Conservation (phyloP, 768 basidiomycete species). For the Mycena rebaudengoi region DNA sequence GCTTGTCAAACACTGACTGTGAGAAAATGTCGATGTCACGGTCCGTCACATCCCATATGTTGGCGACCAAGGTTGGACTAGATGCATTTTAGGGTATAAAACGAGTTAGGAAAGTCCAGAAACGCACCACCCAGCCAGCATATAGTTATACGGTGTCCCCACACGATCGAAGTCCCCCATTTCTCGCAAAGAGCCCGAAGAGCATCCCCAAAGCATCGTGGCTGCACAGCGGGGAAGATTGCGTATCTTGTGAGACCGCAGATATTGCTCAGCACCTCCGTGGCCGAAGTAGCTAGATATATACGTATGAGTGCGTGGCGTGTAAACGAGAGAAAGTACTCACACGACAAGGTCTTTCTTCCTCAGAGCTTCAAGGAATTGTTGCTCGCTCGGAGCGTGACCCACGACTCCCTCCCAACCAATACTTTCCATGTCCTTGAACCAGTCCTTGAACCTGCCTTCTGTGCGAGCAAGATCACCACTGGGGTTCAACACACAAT, state of each 20-base stretch:
- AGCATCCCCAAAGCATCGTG: constrained; percentile 99
- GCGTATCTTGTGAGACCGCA: constrained; percentile 86
- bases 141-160: constrained; percentile 94
- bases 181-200: constrained; percentile 86
- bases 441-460: constrained; percentile 82
- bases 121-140: constrained; percentile 96
- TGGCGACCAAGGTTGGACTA: constrained; percentile 92
- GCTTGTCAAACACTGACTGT: constrained; percentile 79
- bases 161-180: constrained; percentile 95
- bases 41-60: constrained; percentile 99
- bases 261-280: constrained; percentile 94
- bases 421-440: constrained; percentile 68
- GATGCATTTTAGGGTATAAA: constrained; percentile 1
- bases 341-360: constrained; percentile 90
- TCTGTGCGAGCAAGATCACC: constrained; percentile 90
- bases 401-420: constrained; percentile 91
- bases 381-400: constrained; percentile 80
- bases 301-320: not conserved
- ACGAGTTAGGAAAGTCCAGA: not conserved
- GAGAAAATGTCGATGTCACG: constrained; percentile 96
- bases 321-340: constrained; percentile 42
- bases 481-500: constrained; percentile 91
- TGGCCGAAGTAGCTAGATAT: constrained; percentile 91
- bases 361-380: constrained; percentile 77
- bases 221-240: constrained; percentile 87